Evolutionary conservation across 495 filamentous ascomycete species (phyloP), one percentile per base, ranked within the genome.

Genomic region (Talaromyces adpressus): DNA sequence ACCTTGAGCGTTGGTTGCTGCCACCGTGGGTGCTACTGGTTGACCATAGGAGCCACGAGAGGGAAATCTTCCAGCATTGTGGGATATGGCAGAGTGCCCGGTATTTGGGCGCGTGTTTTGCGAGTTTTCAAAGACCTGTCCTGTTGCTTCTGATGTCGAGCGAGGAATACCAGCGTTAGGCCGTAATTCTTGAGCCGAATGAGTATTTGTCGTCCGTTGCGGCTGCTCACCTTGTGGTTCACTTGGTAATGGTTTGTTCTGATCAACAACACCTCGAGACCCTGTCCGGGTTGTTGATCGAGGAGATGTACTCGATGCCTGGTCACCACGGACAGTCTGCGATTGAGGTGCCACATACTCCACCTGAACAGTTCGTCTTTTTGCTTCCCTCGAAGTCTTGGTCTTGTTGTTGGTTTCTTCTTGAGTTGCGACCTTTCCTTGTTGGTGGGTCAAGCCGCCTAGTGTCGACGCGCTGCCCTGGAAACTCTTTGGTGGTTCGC

Each of bases 301-400:
- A 59, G 63, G 23, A n/a, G 70, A 54, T 65, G 68, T 56, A 41
- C 65, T 63, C 49, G 67, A 20, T 66, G 62, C 18, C 7, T 69
- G 59, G 65, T 91, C 88, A 57, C 87, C 89, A 68, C 90, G 75
- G 3, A 78, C 73, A 4, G 94, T 97, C 66, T 91, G 86, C 18
- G 91, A 94, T 32, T 87, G 86, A 41, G 94, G 95, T 47, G 91
- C 89, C 58, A 99, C 95, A 78, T 99, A 99, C 77, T 99, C 94
- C 12, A 98, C 91, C 75, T 99, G 94, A 1, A 99, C 92, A 0
- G 94, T 99, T 61, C 92, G 84, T 41, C 94, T 87, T 75, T 98
- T 98, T 66, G 89, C 88, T 69, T 97, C 94, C 22, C 89, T 85
- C 3, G 79, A 71, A 2, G 82, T 76, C 74, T 91, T 89, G 9